These are phyloP conservation scores for Xylaria sp. DNA, from an alignment of 2,329 filamentous ascomycete genomes.

Conservation along the genomic window DNA sequence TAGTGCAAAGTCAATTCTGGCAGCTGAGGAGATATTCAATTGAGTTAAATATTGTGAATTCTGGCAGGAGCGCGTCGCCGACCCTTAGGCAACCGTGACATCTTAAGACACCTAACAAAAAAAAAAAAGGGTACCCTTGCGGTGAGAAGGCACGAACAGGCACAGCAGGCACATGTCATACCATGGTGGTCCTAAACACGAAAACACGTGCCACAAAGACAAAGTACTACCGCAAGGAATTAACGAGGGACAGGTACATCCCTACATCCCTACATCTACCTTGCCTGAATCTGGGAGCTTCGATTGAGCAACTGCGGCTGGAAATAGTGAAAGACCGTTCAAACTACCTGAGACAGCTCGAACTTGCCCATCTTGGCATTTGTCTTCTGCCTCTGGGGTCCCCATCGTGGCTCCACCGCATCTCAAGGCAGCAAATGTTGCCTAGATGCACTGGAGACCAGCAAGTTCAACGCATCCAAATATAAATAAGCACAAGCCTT, in stretches of 20 bases:
- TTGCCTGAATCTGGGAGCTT: background rate
- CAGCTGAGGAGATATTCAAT: background rate
- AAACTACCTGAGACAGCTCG: background rate
- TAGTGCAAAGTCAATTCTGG: background rate
- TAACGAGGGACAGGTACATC: constrained; percentile 16
- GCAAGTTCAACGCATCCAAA: background rate
- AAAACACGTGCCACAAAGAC: constrained; percentile 38
- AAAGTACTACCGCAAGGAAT: constrained; percentile 17
- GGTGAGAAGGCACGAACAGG: background rate
- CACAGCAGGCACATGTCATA: background rate
- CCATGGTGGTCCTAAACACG: constrained; percentile 22
- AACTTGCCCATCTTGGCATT: constrained; percentile 23
- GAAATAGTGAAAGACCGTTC: constrained; percentile 2
- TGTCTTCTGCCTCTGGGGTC: constrained; percentile 21
- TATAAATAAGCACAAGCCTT: background rate
- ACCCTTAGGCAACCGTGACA: constrained; percentile 37
- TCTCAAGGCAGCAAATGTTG: constrained; percentile 37
- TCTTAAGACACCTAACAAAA: background rate
- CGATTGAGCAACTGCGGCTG: constrained; percentile 16
- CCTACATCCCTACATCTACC: background rate
- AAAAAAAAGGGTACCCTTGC: background rate
- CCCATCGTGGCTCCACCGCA: constrained; percentile 16
- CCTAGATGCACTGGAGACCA: constrained; percentile 17
- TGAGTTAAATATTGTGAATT: constrained; percentile 40
- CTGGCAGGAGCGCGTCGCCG: constrained; percentile 21